Evolutionary conservation across 2,329 filamentous ascomycete species (phyloP), one percentile per base, ranked within the genome.

Genomic region (Botrytis elliptica): DNA sequence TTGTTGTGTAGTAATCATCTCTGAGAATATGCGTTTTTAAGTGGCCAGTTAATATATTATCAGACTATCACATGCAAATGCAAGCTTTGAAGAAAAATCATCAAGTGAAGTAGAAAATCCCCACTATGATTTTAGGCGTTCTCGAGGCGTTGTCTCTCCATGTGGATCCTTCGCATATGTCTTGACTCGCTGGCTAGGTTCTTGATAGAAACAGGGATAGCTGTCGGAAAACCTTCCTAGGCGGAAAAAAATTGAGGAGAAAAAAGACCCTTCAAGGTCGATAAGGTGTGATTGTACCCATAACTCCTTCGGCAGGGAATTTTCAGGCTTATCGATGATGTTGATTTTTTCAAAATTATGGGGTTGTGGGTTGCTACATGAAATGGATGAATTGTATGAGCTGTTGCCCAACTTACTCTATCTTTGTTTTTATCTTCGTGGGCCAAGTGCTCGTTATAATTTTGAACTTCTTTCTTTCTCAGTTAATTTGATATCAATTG

Each of bases 291-390:
- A n/a, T 63, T 18, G 59, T 40, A 40, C 36, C 52, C 52, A 29
- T 18, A 29, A 57, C 14, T 57, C 14, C 7, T 12, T 38, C 36
- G 22, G 36, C 36, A n/a, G 36, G 36, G 25, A 52, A 67, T 38
- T 67, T 29, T 49, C 44, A n/a, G 25, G 46, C 65, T 68, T 68
- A 68, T 68, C 65, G 46, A 55, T 68, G 65, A 52, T 67, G 46
- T 40, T 67, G 16, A 40, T 62, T 38, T 40, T 62, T 62, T 42
- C 22, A 63, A 63, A 68, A 40, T 40, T 68, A 55, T 68, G 65
- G 49, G 36, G 66, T 57, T 68, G 36, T 55, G 65, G 36, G 14
- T 40, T 20, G 65, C 46, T 25, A 22, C 25, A 22, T 68, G 46
- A 55, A 68, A 68, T 65, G 42, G 9, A 36, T 46, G 20, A 46